phyloP scores from a whole-genome alignment of 441 rosid species.

The Populus hybrid region DNA sequence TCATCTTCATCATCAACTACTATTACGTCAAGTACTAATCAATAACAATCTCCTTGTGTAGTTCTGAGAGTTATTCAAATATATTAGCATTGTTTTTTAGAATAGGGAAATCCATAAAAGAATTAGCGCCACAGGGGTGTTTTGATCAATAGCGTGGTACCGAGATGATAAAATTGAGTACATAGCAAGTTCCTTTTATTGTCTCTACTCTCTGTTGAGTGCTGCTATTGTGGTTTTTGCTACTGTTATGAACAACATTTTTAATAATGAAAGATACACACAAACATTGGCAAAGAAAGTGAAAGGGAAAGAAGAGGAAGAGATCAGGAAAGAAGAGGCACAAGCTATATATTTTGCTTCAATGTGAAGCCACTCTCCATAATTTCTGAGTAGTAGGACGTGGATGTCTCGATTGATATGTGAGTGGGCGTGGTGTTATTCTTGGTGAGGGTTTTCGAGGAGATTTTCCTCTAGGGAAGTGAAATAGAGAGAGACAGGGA shows the following conservation, averaged over 20 bases:
- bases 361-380: slow-evolving; percentile 1
- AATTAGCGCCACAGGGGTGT: neutral
- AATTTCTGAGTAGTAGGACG: neutral
- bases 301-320: neutral
- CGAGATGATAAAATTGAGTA: neutral
- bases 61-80: neutral
- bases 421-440: neutral
- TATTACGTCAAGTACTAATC: slow-evolving; percentile 22
- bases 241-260: neutral
- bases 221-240: neutral
- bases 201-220: neutral
- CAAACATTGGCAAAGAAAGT: neutral
- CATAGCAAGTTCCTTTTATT: neutral
- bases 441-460: neutral
- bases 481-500: neutral
- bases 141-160: neutral
- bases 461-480: neutral
- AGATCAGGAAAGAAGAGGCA: too few relatives aligned
- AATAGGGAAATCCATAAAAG: neutral
- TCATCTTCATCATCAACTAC: slow-evolving; percentile 41
- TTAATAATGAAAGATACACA: neutral
- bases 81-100: neutral
- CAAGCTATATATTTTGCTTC: neutral
- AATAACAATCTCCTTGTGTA: slow-evolving; percentile 13
- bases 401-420: neutral